Evolutionary conservation across 78 protist species (phyloP).

Genomic region (Dictyostelium citrinum): DNA sequence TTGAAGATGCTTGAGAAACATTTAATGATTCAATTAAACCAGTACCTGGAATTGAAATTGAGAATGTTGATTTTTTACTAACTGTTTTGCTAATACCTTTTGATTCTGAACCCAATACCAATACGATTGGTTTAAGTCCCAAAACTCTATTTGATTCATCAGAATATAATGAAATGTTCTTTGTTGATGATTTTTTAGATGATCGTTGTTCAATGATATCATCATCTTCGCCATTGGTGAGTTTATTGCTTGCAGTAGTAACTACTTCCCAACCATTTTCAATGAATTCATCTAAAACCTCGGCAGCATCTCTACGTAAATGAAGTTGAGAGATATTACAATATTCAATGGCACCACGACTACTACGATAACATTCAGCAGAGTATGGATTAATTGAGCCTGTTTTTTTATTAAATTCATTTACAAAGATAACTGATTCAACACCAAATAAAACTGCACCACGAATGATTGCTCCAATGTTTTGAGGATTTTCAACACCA

Average conservation of each 20-base stretch:
- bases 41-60: constrained; percentile 37
- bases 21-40: constrained; percentile 55
- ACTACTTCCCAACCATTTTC: constrained; percentile 36
- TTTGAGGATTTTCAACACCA: constrained; percentile 45
- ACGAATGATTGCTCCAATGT: constrained; percentile 43
- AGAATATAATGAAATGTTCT: background rate
- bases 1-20: constrained; percentile 58
- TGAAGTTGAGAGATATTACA: background rate
- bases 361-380: background rate
- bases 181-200: background rate
- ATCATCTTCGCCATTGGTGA: background rate
- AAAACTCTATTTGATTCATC: background rate
- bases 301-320: background rate
- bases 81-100: constrained; percentile 12
- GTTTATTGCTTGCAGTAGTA: background rate
- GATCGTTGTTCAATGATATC: background rate
- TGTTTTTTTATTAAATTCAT: background rate
- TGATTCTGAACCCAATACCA: constrained; percentile 52
- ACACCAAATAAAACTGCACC: constrained; percentile 54
- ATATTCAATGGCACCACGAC: constrained; percentile 70
- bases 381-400: constrained; percentile 34
- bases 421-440: background rate
- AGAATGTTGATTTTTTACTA: background rate
- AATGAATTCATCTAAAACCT: background rate
- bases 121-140: constrained; percentile 24